phyloP scores from a whole-genome alignment of 2,329 filamentous ascomycete species.

The Pestalotiopsis sp. region DNA sequence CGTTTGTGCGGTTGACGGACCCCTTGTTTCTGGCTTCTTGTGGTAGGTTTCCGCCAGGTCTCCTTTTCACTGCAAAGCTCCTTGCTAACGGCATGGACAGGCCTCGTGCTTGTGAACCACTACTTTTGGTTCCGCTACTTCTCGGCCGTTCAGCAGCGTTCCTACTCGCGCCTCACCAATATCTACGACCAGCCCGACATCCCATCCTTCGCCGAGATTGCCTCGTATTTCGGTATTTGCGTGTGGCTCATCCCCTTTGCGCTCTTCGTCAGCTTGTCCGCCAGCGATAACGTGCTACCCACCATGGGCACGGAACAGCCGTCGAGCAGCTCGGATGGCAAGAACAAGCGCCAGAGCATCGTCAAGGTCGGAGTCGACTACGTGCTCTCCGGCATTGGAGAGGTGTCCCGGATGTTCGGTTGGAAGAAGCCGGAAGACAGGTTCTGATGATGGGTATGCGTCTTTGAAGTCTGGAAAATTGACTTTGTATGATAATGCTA shows the following conservation, averaged over 20 bases:
- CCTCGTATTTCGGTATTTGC: conserved; percentile 92
- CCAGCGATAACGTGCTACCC: conserved; percentile 91
- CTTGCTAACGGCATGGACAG: conserved; percentile 42
- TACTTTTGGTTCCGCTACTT: conserved; percentile 97
- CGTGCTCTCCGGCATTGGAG: conserved; percentile 53
- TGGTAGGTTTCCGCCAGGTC: conserved; percentile 50
- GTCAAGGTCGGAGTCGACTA: conserved; percentile 67
- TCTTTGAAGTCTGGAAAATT: conserved; percentile 9
- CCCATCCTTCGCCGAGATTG: conserved; percentile 90
- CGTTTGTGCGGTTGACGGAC: conserved; percentile 82
- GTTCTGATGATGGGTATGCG: conserved; percentile 27
- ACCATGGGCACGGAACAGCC: conserved; percentile 80
- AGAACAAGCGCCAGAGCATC: conserved; percentile 63
- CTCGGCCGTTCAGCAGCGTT: conserved; percentile 61
- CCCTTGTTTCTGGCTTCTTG: conserved; percentile 86
- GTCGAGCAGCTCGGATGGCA: conserved; percentile 46
- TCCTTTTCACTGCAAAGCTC: neutral
- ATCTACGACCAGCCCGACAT: conserved; percentile 66
- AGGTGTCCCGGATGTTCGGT: conserved; percentile 42
- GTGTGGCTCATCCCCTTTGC: conserved; percentile 97
- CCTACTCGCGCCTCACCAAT: conserved; percentile 60
- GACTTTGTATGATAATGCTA: conserved; percentile 13
- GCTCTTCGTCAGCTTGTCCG: conserved; percentile 90
- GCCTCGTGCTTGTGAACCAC: conserved; percentile 85
- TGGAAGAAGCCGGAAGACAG: conserved; percentile 43